These are phyloP conservation scores for Plasmodium coatneyi DNA, from an alignment of 169 alveolate species.

Conservation along the genomic window DNA sequence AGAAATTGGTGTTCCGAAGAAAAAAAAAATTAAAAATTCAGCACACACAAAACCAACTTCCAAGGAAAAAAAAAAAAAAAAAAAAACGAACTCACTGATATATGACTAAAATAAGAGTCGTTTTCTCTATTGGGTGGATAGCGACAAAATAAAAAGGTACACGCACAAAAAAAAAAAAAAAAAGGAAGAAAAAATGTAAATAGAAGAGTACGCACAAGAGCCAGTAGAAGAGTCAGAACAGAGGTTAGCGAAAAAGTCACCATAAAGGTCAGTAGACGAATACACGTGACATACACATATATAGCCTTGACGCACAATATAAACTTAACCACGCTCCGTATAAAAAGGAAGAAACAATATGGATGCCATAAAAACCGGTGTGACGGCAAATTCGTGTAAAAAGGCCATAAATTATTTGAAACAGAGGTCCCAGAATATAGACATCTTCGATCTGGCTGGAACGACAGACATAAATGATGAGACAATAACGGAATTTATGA, in stretches of 20 bases:
- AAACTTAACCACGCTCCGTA: not conserved
- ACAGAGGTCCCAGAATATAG: not conserved
- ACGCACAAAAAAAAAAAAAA: not conserved
- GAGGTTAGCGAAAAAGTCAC: not conserved
- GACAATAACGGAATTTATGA: not conserved
- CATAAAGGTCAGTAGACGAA: not conserved
- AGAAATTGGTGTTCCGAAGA: not conserved
- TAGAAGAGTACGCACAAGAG: not conserved
- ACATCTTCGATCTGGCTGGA: not conserved
- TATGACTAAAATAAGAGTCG: not conserved
- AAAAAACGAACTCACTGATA: not conserved
- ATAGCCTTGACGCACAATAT: not conserved
- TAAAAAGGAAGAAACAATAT: constrained; percentile 3
- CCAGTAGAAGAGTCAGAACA: not conserved
- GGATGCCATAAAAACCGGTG: not conserved
- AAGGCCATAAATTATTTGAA: not conserved
- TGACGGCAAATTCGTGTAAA: not conserved
- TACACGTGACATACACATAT: not conserved
- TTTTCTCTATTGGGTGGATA: not conserved
- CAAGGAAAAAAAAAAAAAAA: not conserved
- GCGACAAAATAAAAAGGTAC: not conserved
- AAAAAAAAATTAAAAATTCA: not conserved
- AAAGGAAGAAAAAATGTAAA: not conserved
- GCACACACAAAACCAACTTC: not conserved
- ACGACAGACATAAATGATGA: not conserved